Percentiles rank a stretch among this genome's conserved stretches.
phyloP scores from a whole-genome alignment of 1,284 basidiomycete species.

The Puccinia coronata region DNA sequence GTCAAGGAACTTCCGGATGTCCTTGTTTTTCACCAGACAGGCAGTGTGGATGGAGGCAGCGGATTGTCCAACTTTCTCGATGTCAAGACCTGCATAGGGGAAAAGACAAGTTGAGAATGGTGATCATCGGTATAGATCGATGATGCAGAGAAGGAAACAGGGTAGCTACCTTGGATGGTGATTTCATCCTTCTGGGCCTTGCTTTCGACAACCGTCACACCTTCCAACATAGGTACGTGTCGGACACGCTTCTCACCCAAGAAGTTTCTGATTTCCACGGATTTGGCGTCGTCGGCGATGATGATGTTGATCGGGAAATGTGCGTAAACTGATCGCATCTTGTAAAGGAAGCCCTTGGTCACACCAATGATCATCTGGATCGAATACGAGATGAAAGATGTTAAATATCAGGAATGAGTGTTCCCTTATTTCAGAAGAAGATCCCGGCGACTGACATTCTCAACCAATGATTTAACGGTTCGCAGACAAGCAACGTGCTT shows the following conservation, averaged over 20 bases:
- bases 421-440: too few relatives aligned
- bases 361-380: constrained; percentile 84
- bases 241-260: constrained; percentile 90
- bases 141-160: neutral
- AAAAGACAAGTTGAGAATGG: too few relatives aligned
- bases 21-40: constrained; percentile 94
- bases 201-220: constrained; percentile 83
- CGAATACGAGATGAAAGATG: neutral
- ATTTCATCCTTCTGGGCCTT: constrained; percentile 96
- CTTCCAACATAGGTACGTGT: constrained; percentile 86
- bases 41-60: constrained; percentile 93
- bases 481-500: constrained; percentile 98
- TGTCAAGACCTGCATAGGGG: constrained; percentile 67
- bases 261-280: constrained; percentile 97
- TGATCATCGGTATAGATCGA: neutral
- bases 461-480: constrained; percentile 90
- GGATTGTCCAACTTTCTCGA: constrained; percentile 93
- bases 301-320: constrained; percentile 99
- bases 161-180: constrained; percentile 71
- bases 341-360: constrained; percentile 99
- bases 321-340: constrained; percentile 84
- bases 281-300: constrained; percentile 75
- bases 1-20: constrained; percentile 64
- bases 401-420: neutral
- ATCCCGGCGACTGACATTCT: constrained; percentile 67